phyloP scores from a whole-genome alignment of 495 filamentous ascomycete species.

The Cercophora newfieldiana region DNA sequence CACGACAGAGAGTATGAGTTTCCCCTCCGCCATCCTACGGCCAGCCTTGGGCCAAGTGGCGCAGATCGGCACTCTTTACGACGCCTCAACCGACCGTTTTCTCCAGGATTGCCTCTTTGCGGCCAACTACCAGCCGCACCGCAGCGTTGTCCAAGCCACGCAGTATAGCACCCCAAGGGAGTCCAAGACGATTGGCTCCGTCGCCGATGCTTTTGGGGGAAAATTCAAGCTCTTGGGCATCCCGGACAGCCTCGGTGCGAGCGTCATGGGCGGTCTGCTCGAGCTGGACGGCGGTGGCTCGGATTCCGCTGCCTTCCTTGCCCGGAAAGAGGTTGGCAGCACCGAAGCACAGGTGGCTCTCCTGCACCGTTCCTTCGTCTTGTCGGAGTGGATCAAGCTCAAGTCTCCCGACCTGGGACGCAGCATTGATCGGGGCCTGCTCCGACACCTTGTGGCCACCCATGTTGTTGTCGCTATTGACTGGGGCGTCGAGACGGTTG shows the following conservation, averaged over 20 bases:
- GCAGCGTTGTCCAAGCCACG: not conserved
- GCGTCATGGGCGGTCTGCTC: slow-evolving; percentile 8
- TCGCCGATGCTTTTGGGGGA: not conserved
- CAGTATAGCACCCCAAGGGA: not conserved
- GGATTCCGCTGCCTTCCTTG: not conserved
- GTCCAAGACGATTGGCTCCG: not conserved
- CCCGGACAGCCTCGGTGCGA: not conserved
- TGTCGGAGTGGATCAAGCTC: not conserved
- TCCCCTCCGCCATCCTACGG: too few relatives aligned
- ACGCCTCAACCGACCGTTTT: not conserved
- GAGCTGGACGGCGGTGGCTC: not conserved
- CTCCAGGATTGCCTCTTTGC: not conserved
- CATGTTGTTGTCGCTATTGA: not conserved
- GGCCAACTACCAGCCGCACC: not conserved
- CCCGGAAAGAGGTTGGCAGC: too few relatives aligned
- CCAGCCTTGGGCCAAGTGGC: not conserved
- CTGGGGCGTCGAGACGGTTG: slow-evolving; percentile 5
- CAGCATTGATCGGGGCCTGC: not conserved
- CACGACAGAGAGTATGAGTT: too few relatives aligned
- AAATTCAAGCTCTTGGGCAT: slow-evolving; percentile 6
- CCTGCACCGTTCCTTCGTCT: not conserved
- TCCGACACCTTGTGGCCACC: not conserved
- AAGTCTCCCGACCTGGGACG: not conserved
- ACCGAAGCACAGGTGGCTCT: not conserved
- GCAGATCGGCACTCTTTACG: not conserved